Evolutionary conservation across 768 basidiomycete species (phyloP), one percentile per base, ranked within the genome.

Genomic region (Naganishia kalamii): DNA sequence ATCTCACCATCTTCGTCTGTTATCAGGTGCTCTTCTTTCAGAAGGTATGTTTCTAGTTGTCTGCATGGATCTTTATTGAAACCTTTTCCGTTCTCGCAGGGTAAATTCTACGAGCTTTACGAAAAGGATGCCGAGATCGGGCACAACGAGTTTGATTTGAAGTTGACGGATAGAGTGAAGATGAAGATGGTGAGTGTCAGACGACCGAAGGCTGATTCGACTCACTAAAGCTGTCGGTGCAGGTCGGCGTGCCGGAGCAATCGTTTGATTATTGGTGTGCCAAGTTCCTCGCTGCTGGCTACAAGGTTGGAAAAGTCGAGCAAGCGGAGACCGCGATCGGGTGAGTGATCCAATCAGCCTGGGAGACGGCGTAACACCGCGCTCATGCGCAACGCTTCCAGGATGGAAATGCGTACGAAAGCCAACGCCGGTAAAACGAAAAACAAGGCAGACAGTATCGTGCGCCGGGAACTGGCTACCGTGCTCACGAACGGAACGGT

Each of bases 321-420:
- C 96, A 99, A 77, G 86, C 88, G 0, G 96, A 99, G 80, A 99
- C 96, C 0, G 92, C 92, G 0, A 86, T 99, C 12, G 96, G 94
- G 25, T 77, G 51, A 70, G 78, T 65, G 12, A 12, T 17, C 3
- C 12, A n/a, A 57, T 19, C 21, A 21, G 47, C 35, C n/a, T 33
- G 33, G 23, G 4, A 25, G 30, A 19, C 3, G 23, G 21, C 4
- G 15, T 40, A 12, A 37, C 59, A 3, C 4, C 13, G 8, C 40
- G 23, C 27, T 21, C 11, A 52, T 37, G 17, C 10, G 21, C 12
- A n/a, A 13, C 10, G 4, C 7, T 13, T 17, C 0, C 66, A 77
- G 76, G 17, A 91, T 90, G 23, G 94, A 98, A 78, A 94, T 98
- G 89, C 87, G 94, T 30, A 77, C 88, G 66, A 72, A 67, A 30